These are phyloP conservation scores for Rhododendron ovatum DNA, from an alignment of 148 eudicot genomes.

Conservation along the genomic window DNA sequence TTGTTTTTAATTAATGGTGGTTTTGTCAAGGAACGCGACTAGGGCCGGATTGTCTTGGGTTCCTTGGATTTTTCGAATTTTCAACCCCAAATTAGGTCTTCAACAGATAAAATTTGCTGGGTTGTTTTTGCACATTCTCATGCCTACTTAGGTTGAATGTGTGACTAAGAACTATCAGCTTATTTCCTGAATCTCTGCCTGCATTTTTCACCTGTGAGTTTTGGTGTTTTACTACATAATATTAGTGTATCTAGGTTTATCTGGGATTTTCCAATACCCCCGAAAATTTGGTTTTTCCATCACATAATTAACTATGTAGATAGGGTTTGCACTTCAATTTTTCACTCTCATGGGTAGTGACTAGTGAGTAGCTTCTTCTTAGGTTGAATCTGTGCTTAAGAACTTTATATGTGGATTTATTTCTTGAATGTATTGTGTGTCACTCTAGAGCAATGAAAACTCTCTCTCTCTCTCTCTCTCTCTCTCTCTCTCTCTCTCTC, in stretches of 20 bases:
- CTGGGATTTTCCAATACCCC: constrained; percentile 4
- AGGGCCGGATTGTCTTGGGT: background rate
- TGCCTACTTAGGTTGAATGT: background rate
- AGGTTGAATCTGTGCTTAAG: background rate
- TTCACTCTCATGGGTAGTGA: background rate
- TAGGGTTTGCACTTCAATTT: background rate
- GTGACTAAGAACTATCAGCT: background rate
- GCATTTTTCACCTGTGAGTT: background rate
- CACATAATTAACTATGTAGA: background rate
- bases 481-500: background rate
- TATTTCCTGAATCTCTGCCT: background rate
- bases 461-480: constrained; percentile 1
- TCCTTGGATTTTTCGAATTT: background rate
- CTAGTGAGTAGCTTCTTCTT: background rate
- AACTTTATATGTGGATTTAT: background rate
- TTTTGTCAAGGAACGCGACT: too few species aligned
- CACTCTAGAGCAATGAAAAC: background rate
- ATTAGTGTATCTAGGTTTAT: background rate
- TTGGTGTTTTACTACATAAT: background rate
- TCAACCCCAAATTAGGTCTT: background rate
- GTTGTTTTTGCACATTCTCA: background rate
- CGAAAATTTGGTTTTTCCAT: background rate
- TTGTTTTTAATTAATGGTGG: background rate
- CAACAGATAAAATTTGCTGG: background rate
- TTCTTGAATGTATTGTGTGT: background rate